Evolutionary conservation across 805 yeast genomes (phyloP).

Genomic region (Kuraishia hungarica): DNA sequence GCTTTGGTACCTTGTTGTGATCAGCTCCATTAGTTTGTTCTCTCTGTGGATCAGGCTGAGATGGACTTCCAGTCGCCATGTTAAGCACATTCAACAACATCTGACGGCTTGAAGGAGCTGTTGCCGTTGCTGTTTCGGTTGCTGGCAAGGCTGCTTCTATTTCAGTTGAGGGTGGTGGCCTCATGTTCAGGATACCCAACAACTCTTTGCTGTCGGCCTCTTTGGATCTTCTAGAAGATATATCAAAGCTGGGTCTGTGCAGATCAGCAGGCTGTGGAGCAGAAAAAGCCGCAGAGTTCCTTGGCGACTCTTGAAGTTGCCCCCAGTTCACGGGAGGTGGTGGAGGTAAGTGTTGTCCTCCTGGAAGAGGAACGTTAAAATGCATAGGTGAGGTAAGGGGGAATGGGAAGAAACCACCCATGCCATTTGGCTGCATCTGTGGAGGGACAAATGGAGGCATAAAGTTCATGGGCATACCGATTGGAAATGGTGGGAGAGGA

Average conservation of each 20-base stretch:
- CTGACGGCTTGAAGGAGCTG: neutral
- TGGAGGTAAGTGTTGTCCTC: conserved; percentile 5
- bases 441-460: conserved; percentile 7
- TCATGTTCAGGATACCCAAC: conserved; percentile 10
- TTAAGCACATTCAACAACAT: conserved; percentile 4
- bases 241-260: conserved; percentile 21
- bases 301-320: neutral
- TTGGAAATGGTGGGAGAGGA: conserved; percentile 8
- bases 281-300: neutral
- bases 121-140: neutral
- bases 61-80: conserved; percentile 3
- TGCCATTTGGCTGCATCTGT: conserved; percentile 1
- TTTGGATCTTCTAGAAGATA: conserved; percentile 18
- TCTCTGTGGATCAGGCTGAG: neutral
- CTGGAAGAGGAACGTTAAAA: conserved; percentile 7
- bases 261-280: conserved; percentile 9
- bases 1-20: neutral
- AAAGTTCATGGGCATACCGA: conserved; percentile 6
- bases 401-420: neutral
- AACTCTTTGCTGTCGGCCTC: conserved; percentile 23
- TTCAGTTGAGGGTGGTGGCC: neutral
- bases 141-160: no score
- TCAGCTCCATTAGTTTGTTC: no score
- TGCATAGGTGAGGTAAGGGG: neutral
- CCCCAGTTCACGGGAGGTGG: neutral